Percentiles rank a stretch among this genome's conserved stretches.
These are phyloP conservation scores for Paramecium primaurelia DNA, from an alignment of 73 alveolate species.

Conservation along the genomic window DNA sequence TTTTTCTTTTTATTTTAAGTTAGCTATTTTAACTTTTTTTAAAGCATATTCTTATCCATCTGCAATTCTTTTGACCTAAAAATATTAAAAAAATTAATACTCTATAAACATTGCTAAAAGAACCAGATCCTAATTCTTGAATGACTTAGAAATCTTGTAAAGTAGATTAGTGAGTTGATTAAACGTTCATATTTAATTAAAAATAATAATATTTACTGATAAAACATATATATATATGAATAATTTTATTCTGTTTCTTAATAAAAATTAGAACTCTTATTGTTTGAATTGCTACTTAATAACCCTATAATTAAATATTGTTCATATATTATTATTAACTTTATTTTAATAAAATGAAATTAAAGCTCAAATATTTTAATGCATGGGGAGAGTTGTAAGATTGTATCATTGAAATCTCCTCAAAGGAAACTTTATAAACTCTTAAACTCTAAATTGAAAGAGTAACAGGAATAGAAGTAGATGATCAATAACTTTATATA, in stretches of 20 bases:
- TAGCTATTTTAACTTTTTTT: slow-evolving; percentile 58
- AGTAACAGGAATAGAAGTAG: background rate
- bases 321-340: background rate
- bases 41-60: slow-evolving; percentile 63
- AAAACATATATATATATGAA: background rate
- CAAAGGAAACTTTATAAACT: background rate
- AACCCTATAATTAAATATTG: background rate
- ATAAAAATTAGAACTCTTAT: background rate
- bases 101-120: slow-evolving; percentile 59
- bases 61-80: slow-evolving; percentile 52
- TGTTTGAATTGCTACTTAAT: background rate
- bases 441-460: background rate
- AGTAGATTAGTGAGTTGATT: background rate
- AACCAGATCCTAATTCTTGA: slow-evolving; percentile 63
- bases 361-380: background rate
- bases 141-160: slow-evolving; percentile 59
- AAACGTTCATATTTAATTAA: slow-evolving; percentile 48
- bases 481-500: background rate
- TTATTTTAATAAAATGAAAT: background rate
- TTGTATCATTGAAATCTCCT: background rate
- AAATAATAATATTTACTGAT: background rate
- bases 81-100: background rate
- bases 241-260: background rate
- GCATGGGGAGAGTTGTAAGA: background rate
- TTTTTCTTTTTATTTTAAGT: slow-evolving; percentile 53